Base-by-base conservation (phyloP, 176 grass and related monocot species). In the Bothriochloa decipiens region DNA sequence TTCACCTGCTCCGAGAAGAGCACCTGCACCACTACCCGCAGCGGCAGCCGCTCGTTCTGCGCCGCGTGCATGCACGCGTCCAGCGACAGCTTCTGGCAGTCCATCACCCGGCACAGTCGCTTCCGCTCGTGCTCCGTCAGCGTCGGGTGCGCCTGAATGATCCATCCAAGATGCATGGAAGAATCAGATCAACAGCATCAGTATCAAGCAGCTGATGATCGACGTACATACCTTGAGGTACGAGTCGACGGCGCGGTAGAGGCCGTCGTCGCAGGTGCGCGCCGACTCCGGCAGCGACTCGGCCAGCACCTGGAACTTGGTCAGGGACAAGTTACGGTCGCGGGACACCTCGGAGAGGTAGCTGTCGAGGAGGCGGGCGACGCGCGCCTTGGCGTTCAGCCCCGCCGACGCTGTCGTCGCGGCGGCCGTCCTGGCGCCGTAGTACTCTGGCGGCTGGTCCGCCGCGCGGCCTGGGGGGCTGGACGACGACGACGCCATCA, bases 221-320 rank as follows among this genome's bases (percentile, higher is more conserved):
- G n/a, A n/a, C n/a, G n/a, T n/a, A n/a, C n/a, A n/a, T n/a, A 93
- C 91, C 93, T 99, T 99, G 86, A 99, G 93, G 86, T 99, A 99
- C 10, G 93, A 99, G 79, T 99, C 96, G n/a, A 99, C 89, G 42
- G 96, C 96, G 83, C 93, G 84, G 68, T 99, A 99, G 58, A 99
- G 85, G 1, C 96, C 96, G 61, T 99, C 96, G 80, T 99, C 96
- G 76, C 93, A 99, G 40, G 77, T 82, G 83, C 96, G 86, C 16
- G 93, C 86, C 1, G 96, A 94, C 83, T 96, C 96, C 8, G 96
- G 96, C 17, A 99, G 78, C 18, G 96, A 92, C 85, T 99, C 96
- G 17, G 93, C 93, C 8, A 99, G 40, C 3, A 99, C 96, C 86
- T 99, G 96, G 82, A 99, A 99, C 81, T 99, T 96, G 68, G 96